Conservation (phyloP, 805 yeast genomes). For the Wickerhamiella alocasiicola region DNA sequence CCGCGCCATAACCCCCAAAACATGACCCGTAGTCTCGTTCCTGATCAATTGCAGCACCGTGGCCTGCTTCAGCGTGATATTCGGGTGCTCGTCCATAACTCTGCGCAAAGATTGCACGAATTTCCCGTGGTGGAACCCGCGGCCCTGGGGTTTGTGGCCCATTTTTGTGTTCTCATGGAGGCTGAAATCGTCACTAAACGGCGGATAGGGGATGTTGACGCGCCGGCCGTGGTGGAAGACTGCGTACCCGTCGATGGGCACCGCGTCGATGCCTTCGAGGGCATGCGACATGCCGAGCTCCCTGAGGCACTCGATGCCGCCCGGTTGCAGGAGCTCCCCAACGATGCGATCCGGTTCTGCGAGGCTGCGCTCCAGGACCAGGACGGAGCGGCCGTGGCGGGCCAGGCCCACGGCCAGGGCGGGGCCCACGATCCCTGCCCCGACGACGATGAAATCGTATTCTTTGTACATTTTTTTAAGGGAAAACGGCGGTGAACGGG, state of each 20-base stretch:
- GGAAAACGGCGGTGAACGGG: neutral
- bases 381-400: constrained; percentile 73
- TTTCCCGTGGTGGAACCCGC: constrained; percentile 86
- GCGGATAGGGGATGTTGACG: constrained; percentile 58
- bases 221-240: constrained; percentile 50
- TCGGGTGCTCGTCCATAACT: constrained; percentile 55
- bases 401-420: constrained; percentile 83
- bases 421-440: constrained; percentile 99
- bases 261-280: constrained; percentile 63
- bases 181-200: constrained; percentile 6
- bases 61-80: constrained; percentile 71
- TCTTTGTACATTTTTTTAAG: constrained; percentile 12
- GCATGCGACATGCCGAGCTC: constrained; percentile 75
- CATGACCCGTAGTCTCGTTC: constrained; percentile 39
- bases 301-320: constrained; percentile 75
- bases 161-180: constrained; percentile 12
- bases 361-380: constrained; percentile 79
- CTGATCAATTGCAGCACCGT: constrained; percentile 59
- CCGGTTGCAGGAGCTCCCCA: constrained; percentile 95
- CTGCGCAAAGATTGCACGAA: constrained; percentile 65
- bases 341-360: constrained; percentile 88
- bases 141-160: constrained; percentile 41
- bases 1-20: constrained; percentile 58
- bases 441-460: constrained; percentile 79
- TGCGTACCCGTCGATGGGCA: constrained; percentile 66